These are phyloP conservation scores for Sicyos baderoa DNA, from an alignment of 306 rosid genomes.

Conservation along the genomic window DNA sequence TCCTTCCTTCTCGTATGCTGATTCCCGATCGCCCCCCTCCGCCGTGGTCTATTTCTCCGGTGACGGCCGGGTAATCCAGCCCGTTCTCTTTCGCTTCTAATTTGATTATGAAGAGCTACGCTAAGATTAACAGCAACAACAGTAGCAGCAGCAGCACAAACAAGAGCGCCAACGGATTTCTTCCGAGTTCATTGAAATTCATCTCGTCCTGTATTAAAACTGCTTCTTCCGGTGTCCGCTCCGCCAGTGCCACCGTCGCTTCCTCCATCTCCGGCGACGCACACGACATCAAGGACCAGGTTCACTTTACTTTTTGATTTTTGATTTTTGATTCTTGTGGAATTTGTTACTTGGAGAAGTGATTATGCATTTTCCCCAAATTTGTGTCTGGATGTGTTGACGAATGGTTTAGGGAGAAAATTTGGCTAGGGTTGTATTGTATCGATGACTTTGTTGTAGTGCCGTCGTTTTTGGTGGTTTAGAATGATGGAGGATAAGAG, in stretches of 20 bases:
- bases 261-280: constrained; percentile 70
- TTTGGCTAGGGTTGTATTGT: not conserved
- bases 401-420: not conserved
- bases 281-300: constrained; percentile 68
- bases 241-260: constrained; percentile 78
- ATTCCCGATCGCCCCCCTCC: constrained; percentile 40
- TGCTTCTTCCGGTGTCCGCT: constrained; percentile 83
- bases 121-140: constrained; percentile 39
- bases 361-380: not conserved
- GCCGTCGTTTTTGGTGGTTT: not conserved
- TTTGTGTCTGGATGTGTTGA: not conserved
- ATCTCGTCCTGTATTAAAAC: constrained; percentile 83
- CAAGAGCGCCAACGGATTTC: constrained; percentile 41
- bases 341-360: not conserved
- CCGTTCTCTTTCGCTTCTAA: not conserved
- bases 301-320: not conserved
- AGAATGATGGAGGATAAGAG: not conserved
- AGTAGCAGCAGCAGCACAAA: constrained; percentile 13
- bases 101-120: constrained; percentile 68
- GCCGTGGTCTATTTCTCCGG: constrained; percentile 42
- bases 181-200: constrained; percentile 81
- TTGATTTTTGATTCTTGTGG: constrained; percentile 9
- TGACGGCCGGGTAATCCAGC: constrained; percentile 37
- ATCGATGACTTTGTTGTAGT: not conserved
- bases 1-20: constrained; percentile 38